Evolutionary conservation across 1,284 basidiomycete species (phyloP).

Genomic region (Leccinum proximum): DNA sequence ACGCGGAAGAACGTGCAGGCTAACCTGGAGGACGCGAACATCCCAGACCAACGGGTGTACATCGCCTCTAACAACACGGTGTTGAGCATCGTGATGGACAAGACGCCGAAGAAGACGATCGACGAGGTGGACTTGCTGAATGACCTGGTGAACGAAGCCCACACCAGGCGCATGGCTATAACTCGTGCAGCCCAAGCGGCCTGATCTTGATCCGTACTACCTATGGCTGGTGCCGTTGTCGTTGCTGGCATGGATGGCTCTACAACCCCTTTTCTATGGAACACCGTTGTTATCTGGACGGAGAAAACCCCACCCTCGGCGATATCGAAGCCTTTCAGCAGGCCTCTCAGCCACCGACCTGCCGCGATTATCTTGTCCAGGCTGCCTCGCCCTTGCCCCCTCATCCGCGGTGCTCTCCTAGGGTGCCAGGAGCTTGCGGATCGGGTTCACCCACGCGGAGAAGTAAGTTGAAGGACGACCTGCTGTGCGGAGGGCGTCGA

Average conservation of each 20-base stretch:
- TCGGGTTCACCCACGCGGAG: background rate
- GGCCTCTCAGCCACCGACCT: too few relatives aligned
- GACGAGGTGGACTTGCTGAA: background rate
- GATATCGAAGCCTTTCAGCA: too few relatives aligned
- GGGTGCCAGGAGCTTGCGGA: background rate
- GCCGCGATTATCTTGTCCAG: too few relatives aligned
- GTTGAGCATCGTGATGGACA: background rate
- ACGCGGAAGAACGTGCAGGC: background rate
- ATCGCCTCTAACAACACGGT: background rate
- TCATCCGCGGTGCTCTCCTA: too few relatives aligned
- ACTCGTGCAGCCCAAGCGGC: too few relatives aligned
- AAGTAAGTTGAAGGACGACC: background rate
- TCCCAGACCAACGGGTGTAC: background rate
- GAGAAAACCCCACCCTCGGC: too few relatives aligned
- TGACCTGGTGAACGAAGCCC: background rate
- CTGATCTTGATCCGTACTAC: background rate
- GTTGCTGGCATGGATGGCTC: too few relatives aligned
- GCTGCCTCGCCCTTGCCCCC: too few relatives aligned
- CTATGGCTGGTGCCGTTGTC: too few relatives aligned
- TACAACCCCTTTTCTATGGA: too few relatives aligned
- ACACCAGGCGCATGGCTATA: background rate
- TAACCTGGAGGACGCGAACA: background rate
- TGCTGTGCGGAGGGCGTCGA: conserved; percentile 34
- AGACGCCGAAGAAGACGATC: background rate
- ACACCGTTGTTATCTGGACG: too few relatives aligned